Evolutionary conservation across 1,284 basidiomycete genomes (phyloP), one percentile per base, ranked within the genome.

Genomic region (Boletus nobilissimus): DNA sequence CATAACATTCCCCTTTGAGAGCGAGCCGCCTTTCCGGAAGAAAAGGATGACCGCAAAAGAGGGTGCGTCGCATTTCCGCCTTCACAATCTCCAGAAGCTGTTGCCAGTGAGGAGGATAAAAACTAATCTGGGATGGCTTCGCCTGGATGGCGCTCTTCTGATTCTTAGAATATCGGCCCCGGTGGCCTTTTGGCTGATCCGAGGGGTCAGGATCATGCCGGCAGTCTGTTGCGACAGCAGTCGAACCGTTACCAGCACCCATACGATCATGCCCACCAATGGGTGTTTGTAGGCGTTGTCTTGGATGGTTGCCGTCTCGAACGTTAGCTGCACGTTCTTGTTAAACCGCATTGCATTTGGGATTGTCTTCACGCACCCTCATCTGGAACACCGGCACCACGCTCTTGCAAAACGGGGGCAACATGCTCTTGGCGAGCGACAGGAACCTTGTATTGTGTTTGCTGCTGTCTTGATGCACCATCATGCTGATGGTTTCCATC

Each of bases 111-210:
- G 39, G 32, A 7, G 72, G 65, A 29, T 73, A 73, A 10, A 38
- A 73, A 4, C 65, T 19, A 6, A 69, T 73, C 39, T 73, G 51
- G n/a, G 39, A 73, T 38, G 34, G n/a, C 65, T 73, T 73, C 3
- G 39, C 39, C 72, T 43, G 4, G 19, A 73, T 36, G 24, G 26
- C 24, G 34, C 8, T 51, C 40, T 73, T 73, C 10, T 16, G 26
- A 34, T 73, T 73, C 43, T 51, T 74, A 5, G 57, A 74, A 24
- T 74, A n/a, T n/a, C n/a, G n/a, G n/a, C n/a, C n/a, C n/a, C n/a
- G n/a, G n/a, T 26, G 19, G 11, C 54, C 66, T 39, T 69, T n/a
- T 14, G 29, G n/a, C 34, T 36, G n/a, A 2, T 5, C 13, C 51
- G n/a, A n/a, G n/a, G n/a, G n/a, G n/a, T n/a, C n/a, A n/a, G n/a